These are phyloP conservation scores for Arabidopsis thaliana DNA, from an alignment of 345 rosid species.

Conservation along the genomic window TAIR10.1 NC_003071.7:10525501-10526000, in stretches of 20 bases:
- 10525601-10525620: constrained; percentile 52
- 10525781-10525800: not conserved
- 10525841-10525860: not conserved
- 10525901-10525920: too few relatives aligned
- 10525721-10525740: constrained; percentile 60
- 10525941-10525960: not conserved
- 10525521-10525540: too few relatives aligned
- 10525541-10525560: not conserved
- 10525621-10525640: constrained; percentile 53
- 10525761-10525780: constrained; percentile 32
- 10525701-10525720: constrained; percentile 36
- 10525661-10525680: constrained; percentile 68
- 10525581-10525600: constrained; percentile 64
- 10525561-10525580: constrained; percentile 43
- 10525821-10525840: constrained; percentile 5
- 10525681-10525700: constrained; percentile 52
- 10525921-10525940: too few relatives aligned
- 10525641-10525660: constrained; percentile 42
- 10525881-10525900: too few relatives aligned
- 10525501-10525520: too few relatives aligned
- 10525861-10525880: too few relatives aligned
- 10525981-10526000: not conserved
- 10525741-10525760: constrained; percentile 41
- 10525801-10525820: not conserved
- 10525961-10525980: not conserved